A percentile compares a stretch with the other conserved stretches of the same genome.
Evolutionary conservation across 495 filamentous ascomycete species (phyloP).

Genomic region (Filosporella fistucella): DNA sequence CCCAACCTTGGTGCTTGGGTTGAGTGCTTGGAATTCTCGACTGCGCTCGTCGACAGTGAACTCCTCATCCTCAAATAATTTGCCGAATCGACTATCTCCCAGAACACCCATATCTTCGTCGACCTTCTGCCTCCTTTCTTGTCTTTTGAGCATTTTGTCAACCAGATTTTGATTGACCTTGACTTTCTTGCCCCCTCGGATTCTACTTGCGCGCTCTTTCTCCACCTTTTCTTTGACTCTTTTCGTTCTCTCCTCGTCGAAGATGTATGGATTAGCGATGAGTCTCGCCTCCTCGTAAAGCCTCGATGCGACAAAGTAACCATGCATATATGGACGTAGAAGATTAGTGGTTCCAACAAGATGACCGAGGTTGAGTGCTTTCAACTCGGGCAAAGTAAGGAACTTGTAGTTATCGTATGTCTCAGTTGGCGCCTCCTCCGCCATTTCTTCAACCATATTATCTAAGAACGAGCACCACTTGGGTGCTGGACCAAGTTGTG

Average conservation of each 20-base stretch:
- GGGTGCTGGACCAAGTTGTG: slow-evolving; percentile 86
- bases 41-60: slow-evolving; percentile 91
- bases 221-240: slow-evolving; percentile 87
- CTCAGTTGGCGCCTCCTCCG: slow-evolving; percentile 64
- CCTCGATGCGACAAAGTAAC: slow-evolving; percentile 90
- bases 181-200: slow-evolving; percentile 88
- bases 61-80: slow-evolving; percentile 87
- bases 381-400: slow-evolving; percentile 79
- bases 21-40: slow-evolving; percentile 78
- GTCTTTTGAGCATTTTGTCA: slow-evolving; percentile 72
- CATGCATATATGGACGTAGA: slow-evolving; percentile 94
- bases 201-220: slow-evolving; percentile 87
- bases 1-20: slow-evolving; percentile 64
- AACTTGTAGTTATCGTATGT: slow-evolving; percentile 99
- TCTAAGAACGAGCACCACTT: slow-evolving; percentile 96
- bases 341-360: slow-evolving; percentile 82
- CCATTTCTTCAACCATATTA: slow-evolving; percentile 97
- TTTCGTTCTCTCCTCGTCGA: slow-evolving; percentile 84
- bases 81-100: slow-evolving; percentile 77
- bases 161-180: slow-evolving; percentile 88
- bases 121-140: slow-evolving; percentile 76
- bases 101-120: slow-evolving; percentile 58
- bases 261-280: slow-evolving; percentile 87
- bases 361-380: slow-evolving; percentile 75
- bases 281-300: slow-evolving; percentile 92